A percentile compares a stretch with the other conserved stretches of the same genome.
Conservation (phyloP, 2,329 filamentous ascomycete species). For the Fusarium keratoplasticum region DNA sequence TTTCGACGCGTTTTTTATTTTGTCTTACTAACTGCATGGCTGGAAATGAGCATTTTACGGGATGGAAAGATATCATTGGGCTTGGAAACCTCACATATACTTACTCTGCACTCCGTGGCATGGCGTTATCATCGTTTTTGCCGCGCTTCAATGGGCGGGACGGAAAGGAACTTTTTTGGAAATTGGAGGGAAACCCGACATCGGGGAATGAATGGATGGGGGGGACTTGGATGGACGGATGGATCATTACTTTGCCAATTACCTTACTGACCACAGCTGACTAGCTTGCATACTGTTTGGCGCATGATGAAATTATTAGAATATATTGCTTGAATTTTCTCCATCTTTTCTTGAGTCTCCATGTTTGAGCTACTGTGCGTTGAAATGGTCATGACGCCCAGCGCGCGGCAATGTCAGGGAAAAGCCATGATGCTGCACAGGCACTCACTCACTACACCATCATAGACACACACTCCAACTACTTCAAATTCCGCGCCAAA, state of each 20-base stretch:
- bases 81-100: conserved; percentile 15
- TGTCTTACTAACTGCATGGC: conserved; percentile 29
- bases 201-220: background rate
- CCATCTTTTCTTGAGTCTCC: background rate
- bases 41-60: conserved; percentile 37
- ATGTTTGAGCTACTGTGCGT: background rate
- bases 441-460: background rate
- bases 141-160: conserved; percentile 19
- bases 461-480: background rate
- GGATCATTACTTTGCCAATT: conserved; percentile 1
- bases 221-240: background rate
- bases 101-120: conserved; percentile 27
- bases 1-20: conserved; percentile 22
- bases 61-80: conserved; percentile 34
- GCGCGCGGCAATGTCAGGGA: background rate
- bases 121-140: conserved; percentile 32
- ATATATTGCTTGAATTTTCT: conserved; percentile 1
- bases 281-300: conserved; percentile 41
- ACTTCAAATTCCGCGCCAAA: background rate
- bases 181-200: conserved; percentile 2
- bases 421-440: background rate
- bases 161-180: background rate
- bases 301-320: conserved; percentile 38
- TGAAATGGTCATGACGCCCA: background rate
- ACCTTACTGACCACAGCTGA: conserved; percentile 23